phyloP scores from a whole-genome alignment of 257 asterid genomes.

The Solanum acaule region DNA sequence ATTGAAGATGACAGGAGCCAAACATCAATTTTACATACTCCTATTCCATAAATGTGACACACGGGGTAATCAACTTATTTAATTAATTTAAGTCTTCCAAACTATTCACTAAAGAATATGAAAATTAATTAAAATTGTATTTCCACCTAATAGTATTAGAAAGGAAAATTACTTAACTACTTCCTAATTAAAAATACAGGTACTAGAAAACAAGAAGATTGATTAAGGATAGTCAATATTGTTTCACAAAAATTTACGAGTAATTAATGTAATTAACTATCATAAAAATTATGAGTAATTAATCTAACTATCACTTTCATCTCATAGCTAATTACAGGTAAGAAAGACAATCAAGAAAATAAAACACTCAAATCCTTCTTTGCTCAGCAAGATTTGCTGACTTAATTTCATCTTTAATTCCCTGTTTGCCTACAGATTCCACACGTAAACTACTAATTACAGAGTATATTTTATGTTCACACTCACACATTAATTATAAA shows the following conservation, averaged over 20 bases:
- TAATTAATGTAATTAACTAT: constrained; percentile 24
- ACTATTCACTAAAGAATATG: neutral
- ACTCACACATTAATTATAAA: neutral
- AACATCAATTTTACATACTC: neutral
- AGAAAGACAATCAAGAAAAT: constrained; percentile 10
- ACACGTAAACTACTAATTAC: neutral
- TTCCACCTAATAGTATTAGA: neutral
- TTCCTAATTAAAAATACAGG: neutral
- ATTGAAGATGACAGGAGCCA: neutral
- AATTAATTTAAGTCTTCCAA: neutral
- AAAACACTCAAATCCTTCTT: constrained; percentile 15
- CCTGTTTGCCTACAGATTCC: neutral
- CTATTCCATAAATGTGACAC: neutral
- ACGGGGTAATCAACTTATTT: neutral
- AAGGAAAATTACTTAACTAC: neutral
- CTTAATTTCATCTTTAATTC: neutral
- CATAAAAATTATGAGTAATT: constrained; percentile 21
- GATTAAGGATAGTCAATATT: neutral
- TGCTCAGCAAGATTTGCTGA: constrained; percentile 26
- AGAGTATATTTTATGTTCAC: neutral
- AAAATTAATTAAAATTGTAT: neutral
- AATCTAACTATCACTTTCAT: constrained; percentile 48
- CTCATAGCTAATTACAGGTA: constrained; percentile 4
- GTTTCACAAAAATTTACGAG: neutral
- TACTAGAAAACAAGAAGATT: constrained; percentile 1